Percentiles rank a stretch among this genome's conserved stretches.
Evolutionary conservation across 2,329 filamentous ascomycete genomes (phyloP).

Genomic region (Neofusicoccum ribis): DNA sequence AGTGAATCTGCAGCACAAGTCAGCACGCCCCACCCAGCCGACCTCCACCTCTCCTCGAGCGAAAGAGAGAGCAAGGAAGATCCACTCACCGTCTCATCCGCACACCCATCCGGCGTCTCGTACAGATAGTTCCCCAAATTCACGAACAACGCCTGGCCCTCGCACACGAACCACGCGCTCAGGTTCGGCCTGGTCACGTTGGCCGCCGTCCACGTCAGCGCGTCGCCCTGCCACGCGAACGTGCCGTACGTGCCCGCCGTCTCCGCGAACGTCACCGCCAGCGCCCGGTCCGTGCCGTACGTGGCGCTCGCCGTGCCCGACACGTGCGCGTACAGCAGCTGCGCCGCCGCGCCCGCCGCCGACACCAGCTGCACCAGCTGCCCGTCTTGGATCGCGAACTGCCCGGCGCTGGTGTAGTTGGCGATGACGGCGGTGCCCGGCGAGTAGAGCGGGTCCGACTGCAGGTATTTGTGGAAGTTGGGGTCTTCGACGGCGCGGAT

Average conservation of each 20-base stretch:
- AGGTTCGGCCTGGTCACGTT: conserved; percentile 55
- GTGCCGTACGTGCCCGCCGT: conserved; percentile 56
- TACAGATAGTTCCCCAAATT: conserved; percentile 62
- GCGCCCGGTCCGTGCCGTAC: conserved; percentile 34
- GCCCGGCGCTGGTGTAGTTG: conserved; percentile 55
- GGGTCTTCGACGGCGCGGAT: conserved; percentile 59
- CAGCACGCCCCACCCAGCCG: not conserved
- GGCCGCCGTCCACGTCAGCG: conserved; percentile 55
- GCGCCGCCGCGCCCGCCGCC: conserved; percentile 44
- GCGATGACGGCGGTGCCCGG: conserved; percentile 54
- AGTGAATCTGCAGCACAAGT: conserved; percentile 31
- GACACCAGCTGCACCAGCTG: conserved; percentile 59
- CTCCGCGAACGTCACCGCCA: conserved; percentile 54
- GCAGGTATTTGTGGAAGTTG: conserved; percentile 52
- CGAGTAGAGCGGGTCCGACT: conserved; percentile 37
- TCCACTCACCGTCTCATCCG: conserved; percentile 52
- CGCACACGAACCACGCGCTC: conserved; percentile 61
- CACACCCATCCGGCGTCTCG: conserved; percentile 58
- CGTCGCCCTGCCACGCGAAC: conserved; percentile 60
- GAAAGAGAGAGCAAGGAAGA: too few species aligned
- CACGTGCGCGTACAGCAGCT: conserved; percentile 35
- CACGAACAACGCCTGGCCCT: conserved; percentile 53
- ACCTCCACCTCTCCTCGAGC: too few species aligned
- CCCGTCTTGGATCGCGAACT: conserved; percentile 56
- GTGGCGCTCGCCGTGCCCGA: conserved; percentile 24